Base-by-base conservation (phyloP, 2,329 filamentous ascomycete genomes). In the Colletotrichum neosansevieriae region DNA sequence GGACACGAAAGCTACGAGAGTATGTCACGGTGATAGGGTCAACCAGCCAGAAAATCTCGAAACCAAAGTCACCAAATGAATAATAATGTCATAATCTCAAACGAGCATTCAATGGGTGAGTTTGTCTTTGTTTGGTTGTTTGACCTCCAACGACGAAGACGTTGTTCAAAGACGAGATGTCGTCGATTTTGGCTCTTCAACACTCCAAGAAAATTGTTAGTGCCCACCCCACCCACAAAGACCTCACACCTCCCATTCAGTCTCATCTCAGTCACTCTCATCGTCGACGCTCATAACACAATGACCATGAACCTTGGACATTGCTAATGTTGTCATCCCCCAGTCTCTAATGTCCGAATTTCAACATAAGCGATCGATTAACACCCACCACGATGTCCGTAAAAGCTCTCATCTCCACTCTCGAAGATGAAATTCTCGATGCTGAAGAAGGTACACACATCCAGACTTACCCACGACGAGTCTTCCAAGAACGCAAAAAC, bases 201-300 rank as follows among this genome's bases (percentile, higher is more conserved):
- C 29, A 29, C 29, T 45, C 1, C 11, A 13, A 13, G 17, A 45
- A 44, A 49, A 29, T 49, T 24, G 45, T 49, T 24, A 49, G 45
- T 49, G 45, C 45, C 29, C 29, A 29, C 29, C 29, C 29, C 29
- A 29, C 29, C 29, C 29, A 29, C 2, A 6, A 29, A 2, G 29
- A 29, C 29, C 6, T 29, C 7, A 29, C 24, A 29, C 6, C 24
- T 29, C n/a, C 24, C 3, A 9, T 6, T 94, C 78, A 89, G 96
- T 76, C 85, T 93, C 75, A 78, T 95, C 75, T 74, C 93, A 72
- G 81, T 94, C 73, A 77, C 92, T 74, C 75, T 88, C 61, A 69
- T 91, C 62, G 79, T 83, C 63, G 87, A 80, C 29, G 89, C 82
- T 9, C 29, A 29, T 6, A 29, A 29, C 29, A 29, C 29, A 29